A percentile compares a stretch with the other conserved stretches of the same genome.
Evolutionary conservation across 257 asterid genomes (phyloP).

Genomic region (Solanum arcanum): DNA sequence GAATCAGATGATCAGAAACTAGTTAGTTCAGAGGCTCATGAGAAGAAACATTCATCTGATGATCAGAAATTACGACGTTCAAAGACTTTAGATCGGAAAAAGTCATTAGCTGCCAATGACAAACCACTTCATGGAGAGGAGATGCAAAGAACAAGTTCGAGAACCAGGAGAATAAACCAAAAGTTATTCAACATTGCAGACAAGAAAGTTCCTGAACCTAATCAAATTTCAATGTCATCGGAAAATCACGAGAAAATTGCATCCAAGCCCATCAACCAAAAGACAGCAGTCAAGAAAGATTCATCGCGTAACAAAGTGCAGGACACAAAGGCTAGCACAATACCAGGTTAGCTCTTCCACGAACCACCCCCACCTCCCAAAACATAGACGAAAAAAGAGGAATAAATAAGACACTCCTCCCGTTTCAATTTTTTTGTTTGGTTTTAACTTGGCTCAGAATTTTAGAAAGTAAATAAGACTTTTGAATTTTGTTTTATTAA

Average conservation of each 20-base stretch:
- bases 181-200: slow-evolving; percentile 38
- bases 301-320: slow-evolving; percentile 11
- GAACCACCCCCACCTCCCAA: not conserved
- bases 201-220: slow-evolving; percentile 11
- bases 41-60: not conserved
- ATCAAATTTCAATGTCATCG: slow-evolving; percentile 13
- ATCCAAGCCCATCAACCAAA: slow-evolving; percentile 5
- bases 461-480: not conserved
- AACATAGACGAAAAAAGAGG: not conserved
- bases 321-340: slow-evolving; percentile 16
- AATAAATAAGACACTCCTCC: not conserved
- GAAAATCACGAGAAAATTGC: not conserved
- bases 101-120: not conserved
- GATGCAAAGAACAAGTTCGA: not conserved
- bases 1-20: not conserved
- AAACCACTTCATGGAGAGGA: not conserved
- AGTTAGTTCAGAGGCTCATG: not conserved
- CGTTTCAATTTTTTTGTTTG: not conserved
- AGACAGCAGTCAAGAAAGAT: slow-evolving; percentile 20
- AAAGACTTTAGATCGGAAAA: not conserved
- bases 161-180: not conserved
- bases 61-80: not conserved
- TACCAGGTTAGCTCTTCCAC: slow-evolving; percentile 24
- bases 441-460: not conserved
- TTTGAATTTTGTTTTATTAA: not conserved